A percentile compares a stretch with the other conserved stretches of the same genome.
Conservation (phyloP, 2,329 filamentous ascomycete genomes). For the Ophiostoma tasmaniense region DNA sequence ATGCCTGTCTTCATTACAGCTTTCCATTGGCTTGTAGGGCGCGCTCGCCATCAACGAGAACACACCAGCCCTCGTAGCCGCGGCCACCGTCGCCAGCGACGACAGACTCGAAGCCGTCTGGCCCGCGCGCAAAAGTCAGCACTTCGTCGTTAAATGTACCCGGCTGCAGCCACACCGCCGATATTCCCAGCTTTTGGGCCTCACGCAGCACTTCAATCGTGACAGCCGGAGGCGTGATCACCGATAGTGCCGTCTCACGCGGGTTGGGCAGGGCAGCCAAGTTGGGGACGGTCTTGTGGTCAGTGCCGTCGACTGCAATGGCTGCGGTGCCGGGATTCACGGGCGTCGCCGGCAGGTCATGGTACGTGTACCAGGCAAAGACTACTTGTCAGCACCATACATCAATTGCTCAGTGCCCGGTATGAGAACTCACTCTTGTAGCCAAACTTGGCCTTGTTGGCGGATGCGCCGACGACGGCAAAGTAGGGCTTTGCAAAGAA, state of each 20-base stretch:
- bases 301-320: slow-evolving; percentile 51
- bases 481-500: slow-evolving; percentile 78
- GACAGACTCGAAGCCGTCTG: slow-evolving; percentile 55
- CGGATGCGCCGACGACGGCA: slow-evolving; percentile 84
- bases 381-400: slow-evolving; percentile 43
- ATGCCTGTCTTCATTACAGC: slow-evolving; percentile 17
- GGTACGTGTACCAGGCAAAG: slow-evolving; percentile 78
- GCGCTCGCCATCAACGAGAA: slow-evolving; percentile 72
- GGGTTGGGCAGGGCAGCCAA: slow-evolving; percentile 59
- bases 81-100: slow-evolving; percentile 56
- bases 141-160: slow-evolving; percentile 76
- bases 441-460: slow-evolving; percentile 76
- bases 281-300: slow-evolving; percentile 56
- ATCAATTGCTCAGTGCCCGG: background rate
- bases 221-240: slow-evolving; percentile 77
- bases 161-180: slow-evolving; percentile 81
- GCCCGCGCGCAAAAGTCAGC: slow-evolving; percentile 53
- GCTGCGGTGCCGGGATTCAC: slow-evolving; percentile 65
- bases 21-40: slow-evolving; percentile 50
- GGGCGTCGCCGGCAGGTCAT: slow-evolving; percentile 67
- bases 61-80: slow-evolving; percentile 74
- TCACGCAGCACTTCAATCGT: slow-evolving; percentile 68
- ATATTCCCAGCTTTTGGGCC: slow-evolving; percentile 64
- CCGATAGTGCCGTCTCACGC: slow-evolving; percentile 63
- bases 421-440: slow-evolving; percentile 60